Percentiles rank a stretch among this genome's conserved stretches.
Evolutionary conservation across 2,329 filamentous ascomycete species (phyloP).

Genomic region (Spiromastix sp.): DNA sequence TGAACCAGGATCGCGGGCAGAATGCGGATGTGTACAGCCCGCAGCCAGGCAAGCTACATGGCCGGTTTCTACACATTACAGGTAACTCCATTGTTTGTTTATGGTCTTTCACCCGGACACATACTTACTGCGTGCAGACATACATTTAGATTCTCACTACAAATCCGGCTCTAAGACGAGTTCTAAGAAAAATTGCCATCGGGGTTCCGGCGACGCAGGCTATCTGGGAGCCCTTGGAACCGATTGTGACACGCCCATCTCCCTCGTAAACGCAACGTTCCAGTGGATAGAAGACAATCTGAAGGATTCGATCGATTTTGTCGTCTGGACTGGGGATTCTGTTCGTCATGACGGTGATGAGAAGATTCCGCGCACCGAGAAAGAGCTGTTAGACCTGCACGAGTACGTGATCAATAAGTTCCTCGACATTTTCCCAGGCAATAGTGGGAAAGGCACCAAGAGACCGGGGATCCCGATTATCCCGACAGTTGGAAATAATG

Average conservation of each 20-base stretch:
- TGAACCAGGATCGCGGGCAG: background rate
- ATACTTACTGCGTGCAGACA: slow-evolving; percentile 46
- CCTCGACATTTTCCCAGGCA: slow-evolving; percentile 51
- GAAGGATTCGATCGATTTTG: slow-evolving; percentile 72
- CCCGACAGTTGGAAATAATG: slow-evolving; percentile 92
- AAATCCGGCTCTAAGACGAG: slow-evolving; percentile 63
- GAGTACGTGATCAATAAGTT: slow-evolving; percentile 66
- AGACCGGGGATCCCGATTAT: slow-evolving; percentile 68
- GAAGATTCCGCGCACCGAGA: slow-evolving; percentile 59
- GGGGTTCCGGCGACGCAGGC: slow-evolving; percentile 64
- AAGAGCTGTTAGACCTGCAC: slow-evolving; percentile 72
- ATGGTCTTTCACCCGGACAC: slow-evolving; percentile 11
- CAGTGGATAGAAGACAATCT: slow-evolving; percentile 74
- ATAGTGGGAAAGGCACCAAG: slow-evolving; percentile 29
- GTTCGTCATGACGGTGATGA: slow-evolving; percentile 85
- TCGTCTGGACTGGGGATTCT: slow-evolving; percentile 87
- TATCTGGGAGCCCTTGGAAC: slow-evolving; percentile 75
- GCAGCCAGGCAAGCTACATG: slow-evolving; percentile 38
- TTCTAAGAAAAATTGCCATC: slow-evolving; percentile 64
- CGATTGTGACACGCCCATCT: slow-evolving; percentile 75
- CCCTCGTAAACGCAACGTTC: slow-evolving; percentile 79
- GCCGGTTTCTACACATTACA: slow-evolving; percentile 80
- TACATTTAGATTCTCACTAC: slow-evolving; percentile 87
- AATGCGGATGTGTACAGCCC: background rate
- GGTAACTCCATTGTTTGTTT: slow-evolving; percentile 39